Base-by-base conservation (phyloP, 2,329 filamentous ascomycete genomes). In the Arthrocladium fulminans region DNA sequence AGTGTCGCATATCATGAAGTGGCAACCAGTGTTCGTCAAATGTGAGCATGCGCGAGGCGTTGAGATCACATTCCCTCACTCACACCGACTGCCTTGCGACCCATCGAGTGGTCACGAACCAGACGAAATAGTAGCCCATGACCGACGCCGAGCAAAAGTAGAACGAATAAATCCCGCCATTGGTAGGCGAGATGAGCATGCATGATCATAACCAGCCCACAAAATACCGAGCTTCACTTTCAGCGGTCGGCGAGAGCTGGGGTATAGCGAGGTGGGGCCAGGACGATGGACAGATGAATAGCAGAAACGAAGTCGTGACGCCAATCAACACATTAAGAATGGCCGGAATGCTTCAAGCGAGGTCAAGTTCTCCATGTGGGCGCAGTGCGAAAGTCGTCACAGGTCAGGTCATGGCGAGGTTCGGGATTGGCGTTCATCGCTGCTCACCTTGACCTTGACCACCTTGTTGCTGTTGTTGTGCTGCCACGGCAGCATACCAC, bases 401-500 rank as follows among this genome's bases (percentile, higher is more conserved):
- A 46, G 48, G 52, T 48, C 47, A 48, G 48, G 49, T 53, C 52
- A 55, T 50, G 41, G 50, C 56, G 50, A 58, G 23, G 50, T 55
- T 30, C 56, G 48, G 46, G 54, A 56, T 7, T 56, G 56, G 8
- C 53, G 52, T 40, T 57, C 58, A 57, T 41, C 57, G 55, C 42
- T 61, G 58, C 43, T 61, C 60, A 54, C 57, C 53, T 54, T 58
- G 57, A 49, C 54, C 57, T 46, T 47, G 57, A 46, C 50, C 51
- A 50, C 59, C 59, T 50, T 61, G 61, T 58, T 71, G 68, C 57
- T 75, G 70, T 60, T 77, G 74, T 60, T 77, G 74, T 59, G 75
- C 70, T 44, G 74, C 73, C 61, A 78, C 63, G 41, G 84, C 84
- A 61, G 86, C 81, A 68, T 88, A 89, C 86, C 86, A 92, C 58